A percentile compares a stretch with the other conserved stretches of the same genome.
Evolutionary conservation across 2,329 filamentous ascomycete species (phyloP).

Genomic region (Ploettnerulaceae sp.): DNA sequence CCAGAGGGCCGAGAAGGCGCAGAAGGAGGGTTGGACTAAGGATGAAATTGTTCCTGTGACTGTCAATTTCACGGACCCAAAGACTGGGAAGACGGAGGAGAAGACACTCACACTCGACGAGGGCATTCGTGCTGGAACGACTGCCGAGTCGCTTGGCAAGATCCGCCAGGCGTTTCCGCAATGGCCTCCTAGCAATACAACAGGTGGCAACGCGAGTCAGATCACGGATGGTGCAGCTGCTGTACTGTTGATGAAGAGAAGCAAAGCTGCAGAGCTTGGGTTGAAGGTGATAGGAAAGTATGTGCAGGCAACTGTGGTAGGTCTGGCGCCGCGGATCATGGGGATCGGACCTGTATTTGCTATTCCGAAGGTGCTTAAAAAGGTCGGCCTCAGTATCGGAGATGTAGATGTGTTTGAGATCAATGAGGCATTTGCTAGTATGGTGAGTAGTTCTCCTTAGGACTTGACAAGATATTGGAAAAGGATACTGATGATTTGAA

Average conservation of each 20-base stretch:
- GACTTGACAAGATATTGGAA: background rate
- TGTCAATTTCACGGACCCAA: slow-evolving; percentile 78
- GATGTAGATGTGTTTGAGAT: slow-evolving; percentile 97
- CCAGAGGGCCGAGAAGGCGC: slow-evolving; percentile 79
- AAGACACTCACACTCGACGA: slow-evolving; percentile 80
- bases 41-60: slow-evolving; percentile 83
- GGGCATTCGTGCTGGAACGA: slow-evolving; percentile 78
- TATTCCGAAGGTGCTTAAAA: slow-evolving; percentile 82
- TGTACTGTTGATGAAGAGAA: slow-evolving; percentile 77
- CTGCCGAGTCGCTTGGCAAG: slow-evolving; percentile 80
- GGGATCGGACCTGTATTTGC: slow-evolving; percentile 90
- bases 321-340: slow-evolving; percentile 90
- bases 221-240: slow-evolving; percentile 95
- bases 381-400: slow-evolving; percentile 74
- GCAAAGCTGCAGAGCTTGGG: slow-evolving; percentile 64
- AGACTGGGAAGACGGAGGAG: slow-evolving; percentile 76
- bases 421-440: slow-evolving; percentile 96
- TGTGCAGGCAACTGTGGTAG: slow-evolving; percentile 75
- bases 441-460: slow-evolving; percentile 64
- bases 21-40: slow-evolving; percentile 79
- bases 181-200: slow-evolving; percentile 85
- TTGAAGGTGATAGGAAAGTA: slow-evolving; percentile 90
- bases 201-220: slow-evolving; percentile 92
- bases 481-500: slow-evolving; percentile 42
- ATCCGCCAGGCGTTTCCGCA: slow-evolving; percentile 84